These are phyloP conservation scores for Penicillium nordicum DNA, from an alignment of 2,329 filamentous ascomycete species.

Conservation along the genomic window DNA sequence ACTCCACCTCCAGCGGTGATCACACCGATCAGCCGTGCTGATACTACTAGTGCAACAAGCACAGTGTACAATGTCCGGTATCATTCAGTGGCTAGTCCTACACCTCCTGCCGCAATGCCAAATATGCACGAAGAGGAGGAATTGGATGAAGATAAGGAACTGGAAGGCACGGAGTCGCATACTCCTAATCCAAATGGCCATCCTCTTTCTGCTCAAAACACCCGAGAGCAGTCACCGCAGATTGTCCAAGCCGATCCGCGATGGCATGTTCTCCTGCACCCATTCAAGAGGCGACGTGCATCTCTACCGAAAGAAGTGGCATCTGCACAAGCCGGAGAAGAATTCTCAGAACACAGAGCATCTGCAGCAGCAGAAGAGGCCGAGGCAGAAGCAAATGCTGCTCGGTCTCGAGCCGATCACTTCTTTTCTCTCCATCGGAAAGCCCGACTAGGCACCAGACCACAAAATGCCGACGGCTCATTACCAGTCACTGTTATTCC, in stretches of 20 bases:
- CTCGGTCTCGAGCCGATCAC: slow-evolving; percentile 47
- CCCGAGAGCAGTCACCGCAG: slow-evolving; percentile 32
- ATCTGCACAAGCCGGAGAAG: slow-evolving; percentile 51
- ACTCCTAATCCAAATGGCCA: slow-evolving; percentile 10
- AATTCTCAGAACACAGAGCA: slow-evolving; percentile 23
- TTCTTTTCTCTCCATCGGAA: slow-evolving; percentile 50
- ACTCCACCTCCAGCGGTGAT: slow-evolving; percentile 48
- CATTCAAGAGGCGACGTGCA: slow-evolving; percentile 57
- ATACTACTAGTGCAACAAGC: slow-evolving; percentile 60
- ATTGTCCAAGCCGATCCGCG: slow-evolving; percentile 31
- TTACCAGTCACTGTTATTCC: slow-evolving; percentile 61
- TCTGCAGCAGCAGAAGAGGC: slow-evolving; percentile 34
- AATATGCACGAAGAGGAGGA: slow-evolving; percentile 35
- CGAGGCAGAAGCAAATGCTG: slow-evolving; percentile 31
- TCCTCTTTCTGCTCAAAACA: slow-evolving; percentile 20
- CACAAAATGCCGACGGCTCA: slow-evolving; percentile 37
- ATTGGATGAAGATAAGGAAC: slow-evolving; percentile 27
- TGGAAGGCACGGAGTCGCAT: slow-evolving; percentile 16
- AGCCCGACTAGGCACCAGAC: slow-evolving; percentile 38
- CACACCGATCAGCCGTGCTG: slow-evolving; percentile 58
- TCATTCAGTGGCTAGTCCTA: slow-evolving; percentile 52
- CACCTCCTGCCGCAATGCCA: slow-evolving; percentile 39
- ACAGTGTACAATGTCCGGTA: slow-evolving; percentile 64
- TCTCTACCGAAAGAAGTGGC: slow-evolving; percentile 60
- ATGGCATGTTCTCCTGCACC: slow-evolving; percentile 54